These are phyloP conservation scores for Tulasnella calospora DNA, from an alignment of 768 basidiomycete genomes.

Conservation along the genomic window DNA sequence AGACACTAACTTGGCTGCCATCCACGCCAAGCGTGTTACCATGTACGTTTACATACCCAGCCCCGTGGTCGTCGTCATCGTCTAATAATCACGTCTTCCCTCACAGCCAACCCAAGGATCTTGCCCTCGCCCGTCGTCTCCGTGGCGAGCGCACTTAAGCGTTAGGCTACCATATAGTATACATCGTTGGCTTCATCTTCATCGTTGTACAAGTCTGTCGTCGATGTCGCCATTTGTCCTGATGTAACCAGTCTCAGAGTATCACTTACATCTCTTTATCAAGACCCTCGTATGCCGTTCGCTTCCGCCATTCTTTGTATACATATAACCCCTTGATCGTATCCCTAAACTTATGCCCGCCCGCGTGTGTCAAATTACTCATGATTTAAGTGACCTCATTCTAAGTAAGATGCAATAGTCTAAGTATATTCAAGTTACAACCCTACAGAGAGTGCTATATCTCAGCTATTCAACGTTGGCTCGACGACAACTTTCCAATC, in stretches of 20 bases:
- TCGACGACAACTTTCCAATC: constrained; percentile 9
- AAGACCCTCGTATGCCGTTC: not conserved
- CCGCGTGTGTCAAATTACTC: not conserved
- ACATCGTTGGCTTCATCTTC: not conserved
- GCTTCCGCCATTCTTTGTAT: not conserved
- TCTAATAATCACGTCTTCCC: not conserved
- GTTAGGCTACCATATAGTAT: not conserved
- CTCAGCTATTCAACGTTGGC: not conserved
- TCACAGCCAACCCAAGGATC: constrained; percentile 70
- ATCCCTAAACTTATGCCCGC: not conserved
- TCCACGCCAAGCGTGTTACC: constrained; percentile 82
- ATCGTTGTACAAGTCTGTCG: not conserved
- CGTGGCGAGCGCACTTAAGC: constrained; percentile 60
- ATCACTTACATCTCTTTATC: not conserved
- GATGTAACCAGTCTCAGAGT: not conserved
- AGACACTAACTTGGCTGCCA: constrained; percentile 81
- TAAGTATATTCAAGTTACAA: not conserved
- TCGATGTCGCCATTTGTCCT: not conserved
- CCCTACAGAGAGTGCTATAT: not conserved
- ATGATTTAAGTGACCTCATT: not conserved
- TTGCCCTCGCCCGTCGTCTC: constrained; percentile 79
- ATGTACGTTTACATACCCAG: constrained; percentile 36
- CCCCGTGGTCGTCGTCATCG: not conserved
- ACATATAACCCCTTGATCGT: constrained; percentile 6
- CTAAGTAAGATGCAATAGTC: not conserved